These are phyloP conservation scores for Marchantia paleacea DNA, from an alignment of 225 moss, liverwort and hornwort genomes.

Conservation along the genomic window DNA sequence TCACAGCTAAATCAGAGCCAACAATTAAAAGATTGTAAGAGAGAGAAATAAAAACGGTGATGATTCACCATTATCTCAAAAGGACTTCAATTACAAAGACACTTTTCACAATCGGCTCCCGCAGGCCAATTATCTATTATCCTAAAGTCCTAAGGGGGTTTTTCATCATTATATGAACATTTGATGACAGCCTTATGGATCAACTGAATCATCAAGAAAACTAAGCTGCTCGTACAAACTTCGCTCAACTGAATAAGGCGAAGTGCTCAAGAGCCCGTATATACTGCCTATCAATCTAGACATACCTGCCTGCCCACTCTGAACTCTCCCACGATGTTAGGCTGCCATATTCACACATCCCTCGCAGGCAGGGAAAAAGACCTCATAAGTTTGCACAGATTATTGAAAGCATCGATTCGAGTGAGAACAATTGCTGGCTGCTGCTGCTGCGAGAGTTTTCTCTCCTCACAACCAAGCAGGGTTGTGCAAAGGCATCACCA, in stretches of 20 bases:
- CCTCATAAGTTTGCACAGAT: not conserved
- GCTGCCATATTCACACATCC: slow-evolving; percentile 2
- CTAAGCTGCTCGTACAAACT: not conserved
- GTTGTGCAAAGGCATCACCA: slow-evolving; percentile 56
- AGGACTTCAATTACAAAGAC: not conserved
- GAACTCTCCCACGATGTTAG: not conserved
- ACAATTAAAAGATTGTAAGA: no score
- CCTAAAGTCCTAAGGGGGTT: not conserved
- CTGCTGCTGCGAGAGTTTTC: no score
- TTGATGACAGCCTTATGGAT: not conserved
- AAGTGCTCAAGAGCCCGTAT: not conserved
- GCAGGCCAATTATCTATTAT: not conserved
- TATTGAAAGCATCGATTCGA: not conserved
- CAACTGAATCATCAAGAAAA: not conserved
- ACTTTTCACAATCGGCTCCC: not conserved
- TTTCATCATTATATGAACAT: not conserved
- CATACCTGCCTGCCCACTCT: not conserved
- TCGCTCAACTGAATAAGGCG: not conserved
- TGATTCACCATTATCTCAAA: not conserved
- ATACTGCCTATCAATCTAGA: not conserved
- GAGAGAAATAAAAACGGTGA: no score
- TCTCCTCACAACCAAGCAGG: slow-evolving; percentile 55
- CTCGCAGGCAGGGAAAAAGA: not conserved
- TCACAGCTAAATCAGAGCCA: no score
- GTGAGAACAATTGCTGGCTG: not conserved